A percentile compares a stretch with the other conserved stretches of the same genome.
These are phyloP conservation scores for Tolypocladium tundrense DNA, from an alignment of 2,329 filamentous ascomycete genomes.

Conservation along the genomic window DNA sequence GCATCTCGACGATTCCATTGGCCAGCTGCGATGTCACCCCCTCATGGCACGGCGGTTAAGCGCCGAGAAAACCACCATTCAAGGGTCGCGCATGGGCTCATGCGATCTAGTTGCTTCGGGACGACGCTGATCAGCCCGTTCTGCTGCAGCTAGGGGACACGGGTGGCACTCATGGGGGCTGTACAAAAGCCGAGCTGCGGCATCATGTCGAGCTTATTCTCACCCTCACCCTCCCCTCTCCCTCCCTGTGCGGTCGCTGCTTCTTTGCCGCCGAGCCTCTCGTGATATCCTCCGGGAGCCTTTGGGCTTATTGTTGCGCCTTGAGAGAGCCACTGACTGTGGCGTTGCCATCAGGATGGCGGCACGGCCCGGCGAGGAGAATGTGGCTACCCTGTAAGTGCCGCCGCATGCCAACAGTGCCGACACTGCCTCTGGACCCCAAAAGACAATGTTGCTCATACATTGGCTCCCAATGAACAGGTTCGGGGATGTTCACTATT, in stretches of 20 bases:
- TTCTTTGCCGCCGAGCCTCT: neutral
- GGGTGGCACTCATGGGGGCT: neutral
- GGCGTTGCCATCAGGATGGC: slow-evolving; percentile 26
- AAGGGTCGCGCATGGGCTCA: neutral
- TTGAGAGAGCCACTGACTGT: neutral
- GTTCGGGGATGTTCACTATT: slow-evolving; percentile 72
- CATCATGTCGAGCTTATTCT: neutral
- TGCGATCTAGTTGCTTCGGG: neutral
- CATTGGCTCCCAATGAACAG: slow-evolving; percentile 28
- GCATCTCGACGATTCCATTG: neutral
- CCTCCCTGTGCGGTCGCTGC: neutral
- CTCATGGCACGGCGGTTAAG: neutral
- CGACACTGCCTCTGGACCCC: neutral
- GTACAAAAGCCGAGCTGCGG: slow-evolving; percentile 13
- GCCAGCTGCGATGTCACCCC: neutral
- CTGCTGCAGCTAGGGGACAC: neutral
- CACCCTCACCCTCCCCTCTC: neutral
- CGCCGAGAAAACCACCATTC: neutral
- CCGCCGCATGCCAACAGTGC: neutral
- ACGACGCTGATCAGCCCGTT: neutral
- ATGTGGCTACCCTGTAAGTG: slow-evolving; percentile 40
- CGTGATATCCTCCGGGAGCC: neutral
- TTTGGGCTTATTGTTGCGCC: neutral
- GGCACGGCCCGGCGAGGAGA: slow-evolving; percentile 36
- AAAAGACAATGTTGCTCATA: neutral